A percentile compares a stretch with the other conserved stretches of the same genome.
phyloP scores from a whole-genome alignment of 192 early-diverging fungal species.

The Umbelopsis sp. region DNA sequence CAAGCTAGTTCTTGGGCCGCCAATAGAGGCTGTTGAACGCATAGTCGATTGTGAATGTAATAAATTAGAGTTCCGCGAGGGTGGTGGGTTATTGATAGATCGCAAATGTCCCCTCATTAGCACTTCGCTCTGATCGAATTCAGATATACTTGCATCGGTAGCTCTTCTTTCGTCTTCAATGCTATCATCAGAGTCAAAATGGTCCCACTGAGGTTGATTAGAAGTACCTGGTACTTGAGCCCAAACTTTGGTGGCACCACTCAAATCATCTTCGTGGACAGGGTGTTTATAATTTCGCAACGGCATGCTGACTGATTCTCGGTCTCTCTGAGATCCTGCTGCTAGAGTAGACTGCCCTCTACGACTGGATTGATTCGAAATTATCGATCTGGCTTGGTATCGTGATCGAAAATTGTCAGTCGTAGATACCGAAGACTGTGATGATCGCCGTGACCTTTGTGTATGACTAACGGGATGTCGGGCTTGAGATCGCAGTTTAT shows the following conservation, averaged over 20 bases:
- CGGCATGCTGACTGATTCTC: background rate
- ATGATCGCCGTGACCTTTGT: conserved; percentile 2
- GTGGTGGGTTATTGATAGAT: background rate
- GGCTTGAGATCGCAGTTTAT: background rate
- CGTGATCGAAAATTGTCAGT: conserved; percentile 6
- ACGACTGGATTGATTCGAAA: conserved; percentile 5
- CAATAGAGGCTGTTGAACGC: background rate
- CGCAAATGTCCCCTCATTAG: conserved; percentile 1
- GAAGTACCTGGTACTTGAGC: background rate
- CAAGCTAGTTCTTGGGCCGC: background rate
- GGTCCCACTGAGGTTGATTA: background rate
- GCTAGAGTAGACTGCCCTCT: background rate
- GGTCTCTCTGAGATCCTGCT: conserved; percentile 14
- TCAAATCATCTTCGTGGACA: conserved; percentile 4
- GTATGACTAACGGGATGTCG: too few species aligned
- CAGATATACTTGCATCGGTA: conserved; percentile 4
- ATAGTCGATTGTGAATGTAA: background rate
- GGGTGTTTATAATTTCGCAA: conserved; percentile 1
- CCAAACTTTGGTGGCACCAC: background rate
- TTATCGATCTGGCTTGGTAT: background rate
- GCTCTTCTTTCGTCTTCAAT: conserved; percentile 7
- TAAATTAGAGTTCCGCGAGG: background rate
- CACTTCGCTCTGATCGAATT: background rate
- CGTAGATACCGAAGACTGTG: background rate
- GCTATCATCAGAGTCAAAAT: conserved; percentile 8